phyloP scores from a whole-genome alignment of 805 yeast genomes.

The Pachysolen tannophilus region DNA sequence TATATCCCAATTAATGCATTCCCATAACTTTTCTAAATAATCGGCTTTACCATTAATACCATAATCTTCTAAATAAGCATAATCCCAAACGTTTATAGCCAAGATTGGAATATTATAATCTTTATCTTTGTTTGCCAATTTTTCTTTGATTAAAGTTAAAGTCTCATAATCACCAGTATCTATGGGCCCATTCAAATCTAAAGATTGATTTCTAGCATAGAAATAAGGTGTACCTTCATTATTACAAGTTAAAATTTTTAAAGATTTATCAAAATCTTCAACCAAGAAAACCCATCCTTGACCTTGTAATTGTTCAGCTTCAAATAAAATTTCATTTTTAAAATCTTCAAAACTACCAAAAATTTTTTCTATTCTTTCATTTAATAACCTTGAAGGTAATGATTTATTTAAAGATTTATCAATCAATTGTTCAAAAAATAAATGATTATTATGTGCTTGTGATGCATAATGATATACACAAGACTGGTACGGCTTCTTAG shows the following conservation, averaged over 20 bases:
- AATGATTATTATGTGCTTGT: constrained; percentile 86
- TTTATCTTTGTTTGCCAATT: constrained; percentile 31
- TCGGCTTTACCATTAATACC: constrained; percentile 70
- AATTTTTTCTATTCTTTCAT: constrained; percentile 24
- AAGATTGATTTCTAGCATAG: constrained; percentile 57
- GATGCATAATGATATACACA: constrained; percentile 82
- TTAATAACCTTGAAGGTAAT: constrained; percentile 15
- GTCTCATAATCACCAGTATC: constrained; percentile 44
- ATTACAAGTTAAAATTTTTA: constrained; percentile 47
- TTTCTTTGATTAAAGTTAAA: constrained; percentile 32
- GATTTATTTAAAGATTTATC: constrained; percentile 9
- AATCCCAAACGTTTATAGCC: constrained; percentile 81
- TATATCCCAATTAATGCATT: constrained; percentile 79
- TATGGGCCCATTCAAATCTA: constrained; percentile 73
- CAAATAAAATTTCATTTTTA: constrained; percentile 37
- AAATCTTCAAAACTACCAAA: constrained; percentile 43
- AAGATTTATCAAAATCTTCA: constrained; percentile 53
- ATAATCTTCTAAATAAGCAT: constrained; percentile 78
- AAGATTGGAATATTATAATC: constrained; percentile 71
- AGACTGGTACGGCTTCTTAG: constrained; percentile 57
- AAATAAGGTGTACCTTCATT: constrained; percentile 77
- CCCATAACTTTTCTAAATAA: constrained; percentile 71
- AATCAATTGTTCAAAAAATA: constrained; percentile 62
- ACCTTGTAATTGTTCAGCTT: constrained; percentile 47
- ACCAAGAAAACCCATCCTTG: constrained; percentile 74